A percentile compares a stretch with the other conserved stretches of the same genome.
Evolutionary conservation across 225 moss, liverwort and hornwort genomes (phyloP).

Genomic region (Lunularia cruciata): DNA sequence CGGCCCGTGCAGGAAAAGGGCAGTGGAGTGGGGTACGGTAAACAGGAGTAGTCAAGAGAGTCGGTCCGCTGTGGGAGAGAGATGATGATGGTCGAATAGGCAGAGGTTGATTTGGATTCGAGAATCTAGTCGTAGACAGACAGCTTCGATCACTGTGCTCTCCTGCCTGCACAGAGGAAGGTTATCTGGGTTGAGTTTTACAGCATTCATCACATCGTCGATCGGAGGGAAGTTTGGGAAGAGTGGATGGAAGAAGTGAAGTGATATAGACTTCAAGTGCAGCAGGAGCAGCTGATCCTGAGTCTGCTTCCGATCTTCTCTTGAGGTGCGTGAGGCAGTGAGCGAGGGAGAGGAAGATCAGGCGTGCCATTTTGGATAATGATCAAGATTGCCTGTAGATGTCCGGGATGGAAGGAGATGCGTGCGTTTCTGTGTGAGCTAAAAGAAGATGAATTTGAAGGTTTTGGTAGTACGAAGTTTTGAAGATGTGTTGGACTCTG

Average conservation of each 20-base stretch:
- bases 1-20: no score
- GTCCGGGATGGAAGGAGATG: background rate
- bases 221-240: background rate
- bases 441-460: background rate
- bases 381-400: constrained; percentile 7
- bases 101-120: constrained; percentile 1
- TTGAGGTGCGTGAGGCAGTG: constrained; percentile 4
- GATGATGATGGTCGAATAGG: no score
- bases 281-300: background rate
- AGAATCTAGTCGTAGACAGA: background rate
- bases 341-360: background rate
- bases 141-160: no score
- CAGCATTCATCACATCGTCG: background rate
- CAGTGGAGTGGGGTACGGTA: no score
- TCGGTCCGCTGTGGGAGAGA: no score
- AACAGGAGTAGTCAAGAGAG: no score
- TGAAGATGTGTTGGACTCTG: no score
- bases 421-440: background rate
- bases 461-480: no score
- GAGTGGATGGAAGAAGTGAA: background rate
- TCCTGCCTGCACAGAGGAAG: no score
- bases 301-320: constrained; percentile 14
- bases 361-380: background rate
- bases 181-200: background rate
- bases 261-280: background rate